phyloP scores from a whole-genome alignment of 768 basidiomycete genomes.

The Mycena albidolilacea region DNA sequence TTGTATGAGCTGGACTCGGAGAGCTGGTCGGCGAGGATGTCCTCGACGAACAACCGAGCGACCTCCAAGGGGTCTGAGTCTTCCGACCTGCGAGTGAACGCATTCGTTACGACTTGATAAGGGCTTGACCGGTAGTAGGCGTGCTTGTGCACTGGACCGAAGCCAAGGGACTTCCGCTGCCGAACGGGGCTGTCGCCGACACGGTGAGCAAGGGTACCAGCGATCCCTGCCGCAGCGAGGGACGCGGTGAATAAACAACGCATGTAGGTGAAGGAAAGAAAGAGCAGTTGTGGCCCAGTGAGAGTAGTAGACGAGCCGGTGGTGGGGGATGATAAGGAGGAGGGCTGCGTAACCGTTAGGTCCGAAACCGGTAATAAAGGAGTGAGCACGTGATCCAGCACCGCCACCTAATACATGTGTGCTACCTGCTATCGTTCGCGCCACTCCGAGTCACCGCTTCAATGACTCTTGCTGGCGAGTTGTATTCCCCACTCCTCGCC shows the following conservation, averaged over 20 bases:
- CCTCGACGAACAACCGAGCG: conserved; percentile 73
- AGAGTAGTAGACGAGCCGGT: not conserved
- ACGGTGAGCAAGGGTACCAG: conserved; percentile 68
- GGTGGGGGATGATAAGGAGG: conserved; percentile 5
- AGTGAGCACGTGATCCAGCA: not conserved
- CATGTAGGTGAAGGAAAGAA: conserved; percentile 55
- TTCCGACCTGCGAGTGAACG: conserved; percentile 55
- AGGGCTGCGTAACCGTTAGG: conserved; percentile 3
- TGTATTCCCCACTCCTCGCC: too few relatives aligned
- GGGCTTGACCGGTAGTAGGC: conserved; percentile 73
- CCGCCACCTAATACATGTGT: too few relatives aligned
- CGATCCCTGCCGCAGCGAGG: conserved; percentile 71
- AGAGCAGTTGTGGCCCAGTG: conserved; percentile 29
- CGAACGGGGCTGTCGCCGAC: conserved; percentile 52
- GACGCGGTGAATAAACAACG: conserved; percentile 77
- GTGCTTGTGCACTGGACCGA: conserved; percentile 86
- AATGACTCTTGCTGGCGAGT: too few relatives aligned
- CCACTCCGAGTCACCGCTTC: too few relatives aligned
- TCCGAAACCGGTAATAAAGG: not conserved
- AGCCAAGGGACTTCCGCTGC: conserved; percentile 88
- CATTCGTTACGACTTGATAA: conserved; percentile 61
- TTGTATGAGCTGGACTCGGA: conserved; percentile 60
- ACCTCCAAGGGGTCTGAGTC: conserved; percentile 70
- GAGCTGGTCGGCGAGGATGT: conserved; percentile 59
- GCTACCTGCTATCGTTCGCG: too few relatives aligned